These are phyloP conservation scores for Antitrichia curtipendula DNA, from an alignment of 225 moss, liverwort and hornwort species.

Conservation along the genomic window DNA sequence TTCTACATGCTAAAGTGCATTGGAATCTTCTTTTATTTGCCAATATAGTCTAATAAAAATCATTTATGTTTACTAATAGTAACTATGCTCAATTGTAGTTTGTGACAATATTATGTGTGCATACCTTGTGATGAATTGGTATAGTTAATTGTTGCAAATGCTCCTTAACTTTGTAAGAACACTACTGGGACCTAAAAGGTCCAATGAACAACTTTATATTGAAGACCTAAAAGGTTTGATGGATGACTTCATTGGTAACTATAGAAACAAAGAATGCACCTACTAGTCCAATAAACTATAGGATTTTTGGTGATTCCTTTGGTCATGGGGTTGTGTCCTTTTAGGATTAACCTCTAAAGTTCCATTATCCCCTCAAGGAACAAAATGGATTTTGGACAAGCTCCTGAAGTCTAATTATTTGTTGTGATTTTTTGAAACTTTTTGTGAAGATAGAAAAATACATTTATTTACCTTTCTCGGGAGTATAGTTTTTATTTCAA, in stretches of 20 bases:
- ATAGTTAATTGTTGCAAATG: background rate
- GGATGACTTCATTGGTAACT: background rate
- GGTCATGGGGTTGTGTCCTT: background rate
- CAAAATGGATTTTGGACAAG: too few relatives aligned
- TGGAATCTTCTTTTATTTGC: background rate
- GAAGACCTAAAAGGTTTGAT: rapidly evolving
- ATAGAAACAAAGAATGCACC: background rate
- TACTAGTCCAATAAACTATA: background rate
- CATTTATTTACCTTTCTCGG: too few relatives aligned
- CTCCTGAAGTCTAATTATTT: too few relatives aligned
- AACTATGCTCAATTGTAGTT: background rate
- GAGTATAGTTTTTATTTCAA: too few relatives aligned
- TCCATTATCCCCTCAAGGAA: too few relatives aligned
- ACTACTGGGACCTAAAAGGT: too few relatives aligned
- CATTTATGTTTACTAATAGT: background rate
- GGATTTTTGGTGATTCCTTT: background rate
- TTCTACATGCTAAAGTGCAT: background rate
- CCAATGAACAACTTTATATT: too few relatives aligned
- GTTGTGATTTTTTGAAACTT: too few relatives aligned
- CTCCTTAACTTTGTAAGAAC: too few relatives aligned
- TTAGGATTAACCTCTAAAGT: too few relatives aligned
- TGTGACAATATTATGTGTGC: background rate
- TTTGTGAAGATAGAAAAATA: too few relatives aligned
- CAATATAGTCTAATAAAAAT: background rate
- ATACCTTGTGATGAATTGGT: background rate